These are phyloP conservation scores for Carallia pectinifolia DNA, from an alignment of 345 rosid species.

Conservation along the genomic window DNA sequence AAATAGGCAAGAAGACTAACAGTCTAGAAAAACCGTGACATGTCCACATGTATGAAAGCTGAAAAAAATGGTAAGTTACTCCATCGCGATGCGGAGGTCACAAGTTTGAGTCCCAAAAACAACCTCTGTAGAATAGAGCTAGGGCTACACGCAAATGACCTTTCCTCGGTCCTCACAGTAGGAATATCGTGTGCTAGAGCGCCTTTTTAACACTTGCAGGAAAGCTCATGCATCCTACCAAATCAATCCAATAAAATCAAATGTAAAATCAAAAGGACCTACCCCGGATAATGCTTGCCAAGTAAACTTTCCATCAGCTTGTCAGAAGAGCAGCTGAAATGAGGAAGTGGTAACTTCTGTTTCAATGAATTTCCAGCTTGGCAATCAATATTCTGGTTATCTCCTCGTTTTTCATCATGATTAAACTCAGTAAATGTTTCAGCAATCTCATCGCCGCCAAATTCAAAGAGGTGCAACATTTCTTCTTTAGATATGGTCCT, in stretches of 20 bases:
- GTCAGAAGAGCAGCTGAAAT: slow-evolving; percentile 74
- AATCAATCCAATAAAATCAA: not conserved
- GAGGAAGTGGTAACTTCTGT: slow-evolving; percentile 49
- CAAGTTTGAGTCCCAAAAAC: too few species aligned
- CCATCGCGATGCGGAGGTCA: too few species aligned
- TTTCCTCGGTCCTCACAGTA: too few species aligned
- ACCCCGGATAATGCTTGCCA: slow-evolving; percentile 79
- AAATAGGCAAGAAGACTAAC: not conserved
- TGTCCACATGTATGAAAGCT: too few species aligned
- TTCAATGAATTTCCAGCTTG: slow-evolving; percentile 44
- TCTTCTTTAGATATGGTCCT: slow-evolving; percentile 96
- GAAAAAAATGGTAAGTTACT: too few species aligned
- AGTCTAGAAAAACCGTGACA: not conserved
- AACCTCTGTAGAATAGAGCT: too few species aligned
- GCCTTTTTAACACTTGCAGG: not conserved
- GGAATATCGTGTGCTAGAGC: too few species aligned
- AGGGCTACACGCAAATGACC: too few species aligned
- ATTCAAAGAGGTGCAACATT: slow-evolving; percentile 98
- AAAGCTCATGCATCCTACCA: not conserved
- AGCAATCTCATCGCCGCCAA: slow-evolving; percentile 82
- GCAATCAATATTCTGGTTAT: slow-evolving; percentile 24
- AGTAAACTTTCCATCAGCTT: slow-evolving; percentile 83
- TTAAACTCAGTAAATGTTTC: slow-evolving; percentile 47
- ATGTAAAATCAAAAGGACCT: slow-evolving; percentile 6
- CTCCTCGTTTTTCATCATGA: slow-evolving; percentile 37